Percentiles rank a stretch among this genome's conserved stretches.
Evolutionary conservation across 495 filamentous ascomycete genomes (phyloP).

Genomic region (Penicillium canescens): DNA sequence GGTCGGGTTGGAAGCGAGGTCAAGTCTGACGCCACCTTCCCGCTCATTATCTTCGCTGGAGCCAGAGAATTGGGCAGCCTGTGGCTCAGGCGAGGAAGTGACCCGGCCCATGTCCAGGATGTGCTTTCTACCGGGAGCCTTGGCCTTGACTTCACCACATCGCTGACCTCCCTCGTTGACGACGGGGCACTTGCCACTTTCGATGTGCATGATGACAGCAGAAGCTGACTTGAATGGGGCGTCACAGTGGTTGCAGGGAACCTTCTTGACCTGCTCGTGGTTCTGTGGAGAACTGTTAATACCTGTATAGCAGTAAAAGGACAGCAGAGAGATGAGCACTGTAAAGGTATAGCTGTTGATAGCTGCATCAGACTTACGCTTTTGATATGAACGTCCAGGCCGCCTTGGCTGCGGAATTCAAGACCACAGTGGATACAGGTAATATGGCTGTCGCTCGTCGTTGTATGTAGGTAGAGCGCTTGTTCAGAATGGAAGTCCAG

Average conservation of each 20-base stretch:
- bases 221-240: conserved; percentile 42
- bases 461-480: conserved; percentile 40
- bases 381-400: conserved; percentile 45
- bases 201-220: conserved; percentile 50
- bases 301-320: neutral
- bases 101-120: neutral
- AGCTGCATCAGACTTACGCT: conserved; percentile 27
- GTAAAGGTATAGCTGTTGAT: neutral
- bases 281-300: conserved; percentile 21
- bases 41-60: conserved; percentile 30
- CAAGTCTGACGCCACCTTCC: conserved; percentile 5
- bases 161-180: neutral
- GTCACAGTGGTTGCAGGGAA: conserved; percentile 49
- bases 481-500: conserved; percentile 47
- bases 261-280: conserved; percentile 41
- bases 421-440: conserved; percentile 52
- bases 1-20: neutral
- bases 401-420: conserved; percentile 49
- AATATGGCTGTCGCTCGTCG: conserved; percentile 43
- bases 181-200: conserved; percentile 42
- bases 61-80: conserved; percentile 25
- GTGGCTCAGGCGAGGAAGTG: neutral
- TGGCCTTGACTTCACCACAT: neutral
- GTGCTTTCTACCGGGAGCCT: neutral
- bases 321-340: too few relatives aligned